Evolutionary conservation across 371 early-diverging fungal species (phyloP).

Genomic region (Zychaea mexicana): DNA sequence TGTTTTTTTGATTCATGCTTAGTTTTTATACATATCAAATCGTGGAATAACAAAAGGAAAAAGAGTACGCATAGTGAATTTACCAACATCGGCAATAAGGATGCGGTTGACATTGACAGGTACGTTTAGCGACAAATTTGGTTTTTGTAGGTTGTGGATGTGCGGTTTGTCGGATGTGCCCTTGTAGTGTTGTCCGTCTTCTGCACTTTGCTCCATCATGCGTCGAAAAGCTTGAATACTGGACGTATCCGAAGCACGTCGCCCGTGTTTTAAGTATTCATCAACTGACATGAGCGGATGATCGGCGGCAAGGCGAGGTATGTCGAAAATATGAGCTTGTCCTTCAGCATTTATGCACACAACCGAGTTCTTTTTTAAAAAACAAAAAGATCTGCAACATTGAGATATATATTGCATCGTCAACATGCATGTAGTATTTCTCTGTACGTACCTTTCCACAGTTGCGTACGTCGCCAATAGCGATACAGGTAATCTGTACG

Average conservation of each 20-base stretch:
- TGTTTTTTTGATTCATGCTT: constrained; percentile 18
- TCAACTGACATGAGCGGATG: constrained; percentile 29
- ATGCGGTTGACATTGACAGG: constrained; percentile 82
- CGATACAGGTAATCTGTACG: constrained; percentile 65
- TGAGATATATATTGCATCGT: too few species aligned
- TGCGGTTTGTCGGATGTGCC: not conserved
- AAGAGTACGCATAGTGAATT: not conserved
- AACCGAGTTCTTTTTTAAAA: constrained; percentile 55
- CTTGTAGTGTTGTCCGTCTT: not conserved
- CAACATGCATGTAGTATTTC: too few species aligned
- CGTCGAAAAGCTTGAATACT: constrained; percentile 42
- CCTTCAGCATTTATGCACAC: constrained; percentile 72
- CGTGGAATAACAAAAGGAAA: too few species aligned
- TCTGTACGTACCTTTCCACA: constrained; percentile 59
- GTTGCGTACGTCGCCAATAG: constrained; percentile 69
- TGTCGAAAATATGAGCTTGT: constrained; percentile 67
- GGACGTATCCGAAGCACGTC: constrained; percentile 44
- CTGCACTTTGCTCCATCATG: constrained; percentile 21
- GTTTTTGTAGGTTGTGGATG: constrained; percentile 53
- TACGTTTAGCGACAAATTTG: constrained; percentile 71
- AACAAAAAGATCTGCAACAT: too few species aligned
- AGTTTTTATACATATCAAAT: not conserved
- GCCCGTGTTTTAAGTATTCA: constrained; percentile 40
- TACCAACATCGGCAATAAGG: constrained; percentile 73
- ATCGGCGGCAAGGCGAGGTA: constrained; percentile 21